A percentile compares a stretch with the other conserved stretches of the same genome.
Conservation (phyloP, 1,139 yeast genomes). For the Arxiozyma slooffiae region DNA sequence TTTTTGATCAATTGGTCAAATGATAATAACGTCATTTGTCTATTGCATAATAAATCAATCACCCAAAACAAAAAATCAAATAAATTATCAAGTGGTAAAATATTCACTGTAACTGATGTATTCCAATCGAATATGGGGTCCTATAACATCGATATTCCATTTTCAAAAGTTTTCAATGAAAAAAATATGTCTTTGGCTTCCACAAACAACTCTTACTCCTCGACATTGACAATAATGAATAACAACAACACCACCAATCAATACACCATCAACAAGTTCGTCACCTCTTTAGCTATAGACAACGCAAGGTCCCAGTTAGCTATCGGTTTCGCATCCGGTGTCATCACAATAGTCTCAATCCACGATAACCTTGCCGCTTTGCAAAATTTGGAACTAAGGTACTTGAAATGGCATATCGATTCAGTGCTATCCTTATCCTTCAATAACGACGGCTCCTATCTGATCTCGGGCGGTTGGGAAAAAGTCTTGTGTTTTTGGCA, state of each 20-base stretch:
- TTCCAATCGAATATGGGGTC: background rate
- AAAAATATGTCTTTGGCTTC: background rate
- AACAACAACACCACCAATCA: background rate
- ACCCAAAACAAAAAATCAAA: background rate
- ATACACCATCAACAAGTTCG: constrained; percentile 23
- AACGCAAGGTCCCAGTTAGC: constrained; percentile 55
- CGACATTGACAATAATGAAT: no score
- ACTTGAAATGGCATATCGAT: constrained; percentile 90
- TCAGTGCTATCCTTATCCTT: constrained; percentile 62
- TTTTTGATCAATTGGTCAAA: constrained; percentile 39
- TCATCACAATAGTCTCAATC: constrained; percentile 59
- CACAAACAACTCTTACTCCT: no score
- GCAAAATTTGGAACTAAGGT: constrained; percentile 41
- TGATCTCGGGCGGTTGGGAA: constrained; percentile 91
- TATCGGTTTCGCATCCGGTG: constrained; percentile 71
- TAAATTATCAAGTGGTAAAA: constrained; percentile 3
- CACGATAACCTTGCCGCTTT: constrained; percentile 4
- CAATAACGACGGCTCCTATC: constrained; percentile 59
- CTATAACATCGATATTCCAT: constrained; percentile 10
- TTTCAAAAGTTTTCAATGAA: constrained; percentile 12
- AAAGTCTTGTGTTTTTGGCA: constrained; percentile 95
- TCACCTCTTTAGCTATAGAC: constrained; percentile 26
- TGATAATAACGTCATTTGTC: constrained; percentile 26
- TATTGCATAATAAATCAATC: background rate
- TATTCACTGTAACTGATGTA: constrained; percentile 9